A percentile compares a stretch with the other conserved stretches of the same genome.
phyloP scores from a whole-genome alignment of 2,329 filamentous ascomycete species.

The Exutisphaerella laricina region DNA sequence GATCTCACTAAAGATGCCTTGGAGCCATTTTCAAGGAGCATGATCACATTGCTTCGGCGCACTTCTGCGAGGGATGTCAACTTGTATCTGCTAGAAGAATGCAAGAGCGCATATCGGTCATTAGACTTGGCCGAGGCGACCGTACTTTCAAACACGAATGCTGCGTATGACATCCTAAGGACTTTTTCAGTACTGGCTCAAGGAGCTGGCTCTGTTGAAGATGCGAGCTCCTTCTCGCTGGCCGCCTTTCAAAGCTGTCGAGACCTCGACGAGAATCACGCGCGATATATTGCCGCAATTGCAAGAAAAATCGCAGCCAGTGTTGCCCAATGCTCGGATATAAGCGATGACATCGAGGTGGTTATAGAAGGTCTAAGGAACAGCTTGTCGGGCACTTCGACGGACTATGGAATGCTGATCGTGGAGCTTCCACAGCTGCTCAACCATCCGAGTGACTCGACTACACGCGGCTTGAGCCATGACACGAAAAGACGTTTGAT shows the following conservation, averaged over 20 bases:
- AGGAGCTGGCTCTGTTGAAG: conserved; percentile 7
- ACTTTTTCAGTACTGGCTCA: conserved; percentile 20
- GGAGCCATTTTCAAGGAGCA: conserved; percentile 59
- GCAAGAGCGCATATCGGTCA: conserved; percentile 2
- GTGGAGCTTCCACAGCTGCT: conserved; percentile 17
- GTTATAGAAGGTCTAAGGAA: conserved; percentile 12
- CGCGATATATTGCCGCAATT: conserved; percentile 16
- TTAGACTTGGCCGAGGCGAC: neutral
- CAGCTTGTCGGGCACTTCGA: conserved; percentile 18
- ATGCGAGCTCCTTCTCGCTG: conserved; percentile 14
- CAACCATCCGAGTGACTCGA: too few relatives aligned
- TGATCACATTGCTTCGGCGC: conserved; percentile 50
- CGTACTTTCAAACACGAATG: neutral
- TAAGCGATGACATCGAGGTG: conserved; percentile 1
- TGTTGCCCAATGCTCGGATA: neutral
- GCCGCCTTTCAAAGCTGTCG: conserved; percentile 11
- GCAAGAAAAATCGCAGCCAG: conserved; percentile 4
- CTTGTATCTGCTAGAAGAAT: conserved; percentile 5
- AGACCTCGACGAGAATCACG: conserved; percentile 16
- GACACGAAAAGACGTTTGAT: conserved; percentile 5
- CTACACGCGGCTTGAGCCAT: neutral
- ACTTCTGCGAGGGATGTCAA: neutral
- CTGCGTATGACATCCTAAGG: conserved; percentile 11
- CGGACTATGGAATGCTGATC: conserved; percentile 28
- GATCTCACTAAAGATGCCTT: conserved; percentile 60